Evolutionary conservation across 2,329 filamentous ascomycete species (phyloP), one percentile per base, ranked within the genome.

Genomic region (Stemphylium lycopersici): DNA sequence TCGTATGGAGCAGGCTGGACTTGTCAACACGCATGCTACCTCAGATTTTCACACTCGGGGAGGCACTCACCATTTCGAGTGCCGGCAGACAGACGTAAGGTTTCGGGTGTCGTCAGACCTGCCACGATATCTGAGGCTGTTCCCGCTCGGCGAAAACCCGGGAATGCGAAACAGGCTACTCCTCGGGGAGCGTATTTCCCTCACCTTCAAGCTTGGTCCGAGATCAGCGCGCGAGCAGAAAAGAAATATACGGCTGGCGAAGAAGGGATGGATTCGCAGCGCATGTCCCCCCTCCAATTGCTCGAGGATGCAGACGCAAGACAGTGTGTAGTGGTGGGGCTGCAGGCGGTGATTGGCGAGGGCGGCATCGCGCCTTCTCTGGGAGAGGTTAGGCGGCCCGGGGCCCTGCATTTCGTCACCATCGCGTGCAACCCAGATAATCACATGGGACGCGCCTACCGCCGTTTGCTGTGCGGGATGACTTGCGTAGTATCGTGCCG

Each of bases 1-100:
- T 79, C 74, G 50, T 75, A 74, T 18, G 64, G 47, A 31, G 69
- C 57, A 55, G 67, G 58, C 72, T 76, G 24, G 3, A 3, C 4
- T 12, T 7, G 42, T 64, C 42, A 65, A 33, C 15, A 26, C 20
- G 29, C 11, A 22, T 5, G 10, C 32, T 18, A 22, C 18, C n/a
- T 24, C 22, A 12, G 22, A 26, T 31, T 3, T 4, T 13, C 8
- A 29, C 24, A 36, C 10, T 7, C 3, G 12, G 31, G 31, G 32
- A 20, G 38, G 42, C 18, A 53, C 61, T 58, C 43, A 59, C 58
- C 58, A 63, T 59, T 10, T 33, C 36, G 52, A 40, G 15, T 16
- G 16, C 31, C 20, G 33, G 20, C 38, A 34, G 34, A 32, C 42
- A 41, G 45, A 43, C 34, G 49, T 39, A 13, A 29, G 22, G 36